Percentiles rank a stretch among this genome's conserved stretches.
phyloP scores from a whole-genome alignment of 768 basidiomycete species.

The Lactifluus subvellereus region DNA sequence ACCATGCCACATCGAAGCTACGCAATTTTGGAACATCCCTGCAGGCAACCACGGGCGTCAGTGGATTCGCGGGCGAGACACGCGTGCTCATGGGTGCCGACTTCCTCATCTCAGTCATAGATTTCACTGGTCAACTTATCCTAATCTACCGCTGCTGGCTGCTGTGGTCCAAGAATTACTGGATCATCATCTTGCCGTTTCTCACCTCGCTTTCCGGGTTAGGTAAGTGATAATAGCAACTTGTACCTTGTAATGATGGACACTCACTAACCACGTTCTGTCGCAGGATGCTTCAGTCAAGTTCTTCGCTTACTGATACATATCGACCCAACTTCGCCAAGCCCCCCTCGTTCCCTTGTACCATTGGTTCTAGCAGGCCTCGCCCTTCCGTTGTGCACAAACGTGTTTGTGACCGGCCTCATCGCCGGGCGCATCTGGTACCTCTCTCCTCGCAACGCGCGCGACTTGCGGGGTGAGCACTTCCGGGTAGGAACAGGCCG shows the following conservation, averaged over 20 bases:
- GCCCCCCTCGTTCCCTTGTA: not conserved
- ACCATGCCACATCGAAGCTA: not conserved
- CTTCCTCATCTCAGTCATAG: slow-evolving; percentile 34
- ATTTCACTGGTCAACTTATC: slow-evolving; percentile 34
- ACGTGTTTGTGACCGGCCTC: slow-evolving; percentile 38
- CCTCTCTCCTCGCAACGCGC: slow-evolving; percentile 22
- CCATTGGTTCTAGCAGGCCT: slow-evolving; percentile 36
- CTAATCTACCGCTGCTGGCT: slow-evolving; percentile 41
- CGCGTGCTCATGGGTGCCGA: slow-evolving; percentile 32
- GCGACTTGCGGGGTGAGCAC: not conserved
- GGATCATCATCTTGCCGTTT: slow-evolving; percentile 33
- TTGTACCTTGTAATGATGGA: not conserved
- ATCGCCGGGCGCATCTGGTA: slow-evolving; percentile 39
- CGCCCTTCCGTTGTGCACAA: slow-evolving; percentile 37
- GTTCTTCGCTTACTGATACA: not conserved
- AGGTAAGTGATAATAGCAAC: slow-evolving; percentile 29
- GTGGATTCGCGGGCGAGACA: slow-evolving; percentile 31
- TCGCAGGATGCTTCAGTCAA: not conserved
- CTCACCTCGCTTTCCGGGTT: slow-evolving; percentile 33
- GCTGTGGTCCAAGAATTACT: slow-evolving; percentile 35
- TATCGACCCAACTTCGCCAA: not conserved
- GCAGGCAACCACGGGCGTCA: slow-evolving; percentile 30
- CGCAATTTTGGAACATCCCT: not conserved
- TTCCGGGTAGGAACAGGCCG: not conserved
- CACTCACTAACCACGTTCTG: not conserved